Evolutionary conservation across 768 basidiomycete species (phyloP).

Genomic region (Lyophyllum decastes): DNA sequence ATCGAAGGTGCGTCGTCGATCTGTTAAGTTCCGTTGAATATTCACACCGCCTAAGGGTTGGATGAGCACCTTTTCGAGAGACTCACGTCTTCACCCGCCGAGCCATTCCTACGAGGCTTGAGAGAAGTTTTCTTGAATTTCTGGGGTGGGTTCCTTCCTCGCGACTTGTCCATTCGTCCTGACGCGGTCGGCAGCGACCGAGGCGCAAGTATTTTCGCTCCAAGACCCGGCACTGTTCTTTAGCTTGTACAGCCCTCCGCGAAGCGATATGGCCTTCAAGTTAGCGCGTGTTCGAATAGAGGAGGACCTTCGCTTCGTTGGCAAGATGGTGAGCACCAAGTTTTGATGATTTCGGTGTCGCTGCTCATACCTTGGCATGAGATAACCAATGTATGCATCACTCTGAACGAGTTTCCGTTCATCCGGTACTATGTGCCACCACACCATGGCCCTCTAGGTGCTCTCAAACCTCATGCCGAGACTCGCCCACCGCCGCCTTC

Average conservation of each 20-base stretch:
- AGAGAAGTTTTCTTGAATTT: constrained; percentile 93
- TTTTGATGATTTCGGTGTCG: neutral
- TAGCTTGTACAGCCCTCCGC: constrained; percentile 84
- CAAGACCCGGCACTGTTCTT: constrained; percentile 82
- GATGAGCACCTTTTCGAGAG: constrained; percentile 76
- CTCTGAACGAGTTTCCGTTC: constrained; percentile 88
- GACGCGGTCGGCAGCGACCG: constrained; percentile 56
- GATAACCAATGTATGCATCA: constrained; percentile 89
- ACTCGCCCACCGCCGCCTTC: constrained; percentile 68
- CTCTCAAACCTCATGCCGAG: constrained; percentile 68
- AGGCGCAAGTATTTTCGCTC: constrained; percentile 84
- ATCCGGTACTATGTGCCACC: constrained; percentile 91
- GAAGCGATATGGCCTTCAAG: constrained; percentile 65
- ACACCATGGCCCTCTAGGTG: constrained; percentile 81
- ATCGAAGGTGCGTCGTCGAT: constrained; percentile 62
- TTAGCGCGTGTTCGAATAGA: constrained; percentile 75
- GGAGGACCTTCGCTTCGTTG: constrained; percentile 80
- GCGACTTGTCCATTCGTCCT: neutral
- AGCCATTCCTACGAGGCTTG: constrained; percentile 72
- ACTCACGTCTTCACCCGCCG: constrained; percentile 73
- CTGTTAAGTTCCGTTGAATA: neutral
- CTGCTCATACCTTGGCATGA: constrained; percentile 24
- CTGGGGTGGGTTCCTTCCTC: constrained; percentile 63
- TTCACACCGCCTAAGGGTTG: constrained; percentile 53
- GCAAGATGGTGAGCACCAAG: constrained; percentile 57